Evolutionary conservation across 176 grass and related monocot genomes (phyloP).

Genomic region (Bothriochloa decipiens): DNA sequence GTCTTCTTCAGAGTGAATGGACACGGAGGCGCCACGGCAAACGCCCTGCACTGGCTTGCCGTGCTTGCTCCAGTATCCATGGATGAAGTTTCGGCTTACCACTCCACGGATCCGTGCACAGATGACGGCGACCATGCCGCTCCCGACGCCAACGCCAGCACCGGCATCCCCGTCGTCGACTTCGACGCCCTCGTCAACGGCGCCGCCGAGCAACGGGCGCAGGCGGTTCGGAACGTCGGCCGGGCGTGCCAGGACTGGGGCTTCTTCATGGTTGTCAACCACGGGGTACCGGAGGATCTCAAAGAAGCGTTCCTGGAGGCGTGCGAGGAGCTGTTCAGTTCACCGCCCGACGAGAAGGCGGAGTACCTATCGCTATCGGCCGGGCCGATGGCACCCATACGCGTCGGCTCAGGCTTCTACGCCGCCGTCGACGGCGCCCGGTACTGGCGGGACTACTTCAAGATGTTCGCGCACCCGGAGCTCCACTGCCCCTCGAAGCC

Average conservation of each 20-base stretch:
- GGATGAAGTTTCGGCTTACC: not conserved
- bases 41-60: too few relatives aligned
- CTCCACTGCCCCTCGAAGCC: constrained; percentile 67
- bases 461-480: constrained; percentile 72
- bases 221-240: constrained; percentile 45
- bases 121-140: not conserved
- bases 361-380: constrained; percentile 27
- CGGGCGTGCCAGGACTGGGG: constrained; percentile 72
- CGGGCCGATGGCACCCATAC: constrained; percentile 58
- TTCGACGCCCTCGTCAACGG: constrained; percentile 51
- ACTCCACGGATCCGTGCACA: not conserved
- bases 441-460: constrained; percentile 66
- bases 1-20: not conserved
- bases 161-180: constrained; percentile 63
- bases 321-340: constrained; percentile 47
- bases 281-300: constrained; percentile 61
- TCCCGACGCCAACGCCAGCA: not conserved
- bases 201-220: constrained; percentile 34
- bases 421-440: constrained; percentile 39
- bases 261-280: constrained; percentile 87
- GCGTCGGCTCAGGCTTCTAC: constrained; percentile 69
- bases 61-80: not conserved
- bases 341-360: constrained; percentile 52
- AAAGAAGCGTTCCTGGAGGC: constrained; percentile 42
- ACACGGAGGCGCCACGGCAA: not conserved